Conservation (phyloP, 2,329 filamentous ascomycete genomes). For the Chalara sp. region DNA sequence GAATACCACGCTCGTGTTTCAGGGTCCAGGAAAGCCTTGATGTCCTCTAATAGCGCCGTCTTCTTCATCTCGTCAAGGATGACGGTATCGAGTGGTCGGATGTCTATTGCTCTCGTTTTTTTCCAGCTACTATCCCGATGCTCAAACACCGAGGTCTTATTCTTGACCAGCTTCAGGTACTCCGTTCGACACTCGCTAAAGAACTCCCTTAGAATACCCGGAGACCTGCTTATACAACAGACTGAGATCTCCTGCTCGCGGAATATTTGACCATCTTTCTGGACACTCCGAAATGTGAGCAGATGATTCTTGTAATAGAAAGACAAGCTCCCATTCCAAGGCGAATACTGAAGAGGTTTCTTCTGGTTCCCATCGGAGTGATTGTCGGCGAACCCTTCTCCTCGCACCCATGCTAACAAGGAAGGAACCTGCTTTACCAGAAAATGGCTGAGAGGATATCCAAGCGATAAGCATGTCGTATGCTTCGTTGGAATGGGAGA, state of each 20-base stretch:
- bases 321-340: too few species aligned
- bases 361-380: too few species aligned
- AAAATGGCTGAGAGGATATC: too few species aligned
- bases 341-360: too few species aligned
- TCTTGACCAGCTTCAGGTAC: slow-evolving; percentile 3
- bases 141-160: slow-evolving; percentile 4
- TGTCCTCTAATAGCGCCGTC: slow-evolving; percentile 46
- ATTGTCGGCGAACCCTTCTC: too few species aligned
- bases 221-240: slow-evolving; percentile 2
- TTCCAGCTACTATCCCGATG: not conserved
- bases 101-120: not conserved
- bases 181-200: slow-evolving; percentile 1
- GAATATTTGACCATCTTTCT: too few species aligned
- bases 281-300: slow-evolving; percentile 1
- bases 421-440: too few species aligned
- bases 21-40: slow-evolving; percentile 53
- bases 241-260: not conserved
- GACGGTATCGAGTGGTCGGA: slow-evolving; percentile 2
- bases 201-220: not conserved
- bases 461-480: too few species aligned
- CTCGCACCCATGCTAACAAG: too few species aligned
- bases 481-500: too few species aligned
- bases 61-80: slow-evolving; percentile 33
- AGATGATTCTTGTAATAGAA: slow-evolving; percentile 1
- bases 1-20: slow-evolving; percentile 67